A percentile compares a stretch with the other conserved stretches of the same genome.
Conservation (phyloP, 208 protist species). For the Crithidia sp. region DNA sequence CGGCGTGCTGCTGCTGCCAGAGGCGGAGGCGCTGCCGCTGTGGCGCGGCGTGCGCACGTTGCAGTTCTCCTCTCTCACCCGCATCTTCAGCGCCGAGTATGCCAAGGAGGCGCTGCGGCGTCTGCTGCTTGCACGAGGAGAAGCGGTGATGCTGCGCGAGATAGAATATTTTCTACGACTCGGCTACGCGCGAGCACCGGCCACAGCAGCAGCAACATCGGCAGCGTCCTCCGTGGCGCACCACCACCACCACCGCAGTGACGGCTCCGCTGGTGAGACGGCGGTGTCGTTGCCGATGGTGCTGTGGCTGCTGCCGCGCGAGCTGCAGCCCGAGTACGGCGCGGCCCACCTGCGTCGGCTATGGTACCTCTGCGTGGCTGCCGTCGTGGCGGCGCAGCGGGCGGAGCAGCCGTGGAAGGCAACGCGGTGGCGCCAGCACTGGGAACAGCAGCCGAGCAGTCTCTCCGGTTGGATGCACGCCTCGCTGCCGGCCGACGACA, state of each 20-base stretch:
- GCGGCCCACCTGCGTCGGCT: conserved; percentile 39
- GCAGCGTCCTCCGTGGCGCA: not conserved
- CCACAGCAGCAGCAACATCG: not conserved
- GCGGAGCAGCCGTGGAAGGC: conserved; percentile 28
- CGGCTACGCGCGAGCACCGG: conserved; percentile 16
- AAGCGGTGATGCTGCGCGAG: conserved; percentile 33
- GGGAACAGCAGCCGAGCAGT: conserved; percentile 38
- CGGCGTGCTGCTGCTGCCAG: conserved; percentile 21
- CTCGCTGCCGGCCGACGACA: conserved; percentile 30
- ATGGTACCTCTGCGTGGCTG: conserved; percentile 44
- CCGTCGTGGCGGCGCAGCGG: conserved; percentile 18
- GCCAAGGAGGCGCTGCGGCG: conserved; percentile 26
- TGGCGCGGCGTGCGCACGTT: conserved; percentile 27
- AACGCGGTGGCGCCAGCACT: conserved; percentile 39
- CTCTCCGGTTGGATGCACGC: conserved; percentile 34
- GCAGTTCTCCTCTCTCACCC: conserved; percentile 11
- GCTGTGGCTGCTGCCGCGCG: conserved; percentile 49
- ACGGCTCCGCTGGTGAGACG: conserved; percentile 10
- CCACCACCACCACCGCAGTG: not conserved
- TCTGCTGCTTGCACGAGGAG: conserved; percentile 22
- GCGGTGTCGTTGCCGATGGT: conserved; percentile 28
- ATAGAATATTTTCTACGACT: conserved; percentile 31
- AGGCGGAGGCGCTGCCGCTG: conserved; percentile 10
- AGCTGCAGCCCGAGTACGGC: conserved; percentile 49
- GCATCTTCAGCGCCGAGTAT: conserved; percentile 21